phyloP scores from a whole-genome alignment of 2,329 filamentous ascomycete genomes.

The Mollisia scopiformis region DNA sequence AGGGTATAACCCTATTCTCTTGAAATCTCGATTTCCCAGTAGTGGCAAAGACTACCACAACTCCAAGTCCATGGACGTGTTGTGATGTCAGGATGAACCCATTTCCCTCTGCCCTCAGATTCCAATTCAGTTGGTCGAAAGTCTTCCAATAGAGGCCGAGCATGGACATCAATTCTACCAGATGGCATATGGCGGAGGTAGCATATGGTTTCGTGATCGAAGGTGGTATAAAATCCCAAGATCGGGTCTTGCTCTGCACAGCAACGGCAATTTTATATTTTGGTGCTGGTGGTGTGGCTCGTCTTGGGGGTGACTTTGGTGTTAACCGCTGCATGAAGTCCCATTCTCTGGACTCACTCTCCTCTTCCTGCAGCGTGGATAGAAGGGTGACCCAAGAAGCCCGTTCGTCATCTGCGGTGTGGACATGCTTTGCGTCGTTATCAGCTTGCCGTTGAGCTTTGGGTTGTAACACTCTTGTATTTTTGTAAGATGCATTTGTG shows the following conservation, averaged over 20 bases:
- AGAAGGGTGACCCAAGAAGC: constrained; percentile 57
- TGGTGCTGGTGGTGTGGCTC: constrained; percentile 7
- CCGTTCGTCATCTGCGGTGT: constrained; percentile 59
- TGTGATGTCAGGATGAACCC: constrained; percentile 41
- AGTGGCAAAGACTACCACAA: constrained; percentile 57
- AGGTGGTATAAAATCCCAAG: constrained; percentile 43
- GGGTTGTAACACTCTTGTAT: constrained; percentile 24
- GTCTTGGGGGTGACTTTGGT: constrained; percentile 10
- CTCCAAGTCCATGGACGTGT: constrained; percentile 49
- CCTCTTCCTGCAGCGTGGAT: constrained; percentile 53
- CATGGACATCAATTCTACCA: constrained; percentile 40
- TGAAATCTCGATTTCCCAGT: constrained; percentile 52
- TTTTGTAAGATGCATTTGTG: constrained; percentile 25
- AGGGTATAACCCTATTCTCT: constrained; percentile 55
- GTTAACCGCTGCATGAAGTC: constrained; percentile 8
- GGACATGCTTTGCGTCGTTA: constrained; percentile 38
- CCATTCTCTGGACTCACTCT: constrained; percentile 51
- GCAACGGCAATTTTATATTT: constrained; percentile 31
- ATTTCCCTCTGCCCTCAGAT: constrained; percentile 47
- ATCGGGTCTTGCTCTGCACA: constrained; percentile 37
- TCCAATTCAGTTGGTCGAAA: constrained; percentile 54
- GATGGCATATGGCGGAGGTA: constrained; percentile 38
- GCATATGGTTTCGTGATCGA: constrained; percentile 41
- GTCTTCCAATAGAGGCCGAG: constrained; percentile 60
- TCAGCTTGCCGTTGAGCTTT: constrained; percentile 19